Base-by-base conservation (phyloP, 2,329 filamentous ascomycete species). In the Microdochium nivale region DNA sequence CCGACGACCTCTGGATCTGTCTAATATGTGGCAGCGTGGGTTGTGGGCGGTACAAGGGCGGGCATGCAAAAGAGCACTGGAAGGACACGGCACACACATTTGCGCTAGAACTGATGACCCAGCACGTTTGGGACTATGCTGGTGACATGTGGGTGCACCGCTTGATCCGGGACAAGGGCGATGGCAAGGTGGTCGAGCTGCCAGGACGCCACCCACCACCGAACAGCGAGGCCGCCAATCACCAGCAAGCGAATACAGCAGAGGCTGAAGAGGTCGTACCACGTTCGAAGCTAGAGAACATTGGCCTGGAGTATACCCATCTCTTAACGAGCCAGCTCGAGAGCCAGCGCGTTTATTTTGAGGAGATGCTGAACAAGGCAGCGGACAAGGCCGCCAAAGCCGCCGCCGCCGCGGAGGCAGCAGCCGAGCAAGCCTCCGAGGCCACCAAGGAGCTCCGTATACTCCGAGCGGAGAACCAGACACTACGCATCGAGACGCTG, bases 111-210 rank as follows among this genome's bases (percentile, higher is more conserved):
- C 81, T 97, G 35, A 84, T 87, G 55, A 95, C 90, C 1, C 92
- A 99, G 66, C 87, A 96, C 60, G 91, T 99, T 1, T 99, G 94
- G 94, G 94, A 99, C 68, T 99, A 99, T 58, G 89, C 88, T 0
- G 90, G 89, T 3, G 94, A 99, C 64, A 88, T 87, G 63, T 99
- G 96, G 77, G 94, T 97, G 48, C 94, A 99, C 68, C 86, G 94
- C 10, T 81, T 97, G 49, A 95, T 99, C 52, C 87, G 95, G 58
- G 90, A 90, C 63, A 96, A 96, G 71, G 86, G 89, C 10, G 90
- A 96, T 65, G 89, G 89, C 24, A 96, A 96, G 67, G 78, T 96
- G 2, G 87, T 96, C 19, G 92, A 97, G 67, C 77, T 96, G n/a
- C 89, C 90, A 0, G 78, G 79, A 2, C 71, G 62, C 57, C 71